A percentile compares a stretch with the other conserved stretches of the same genome.
These are phyloP conservation scores for Melastoma malabathricum DNA, from an alignment of 345 rosid genomes.

Conservation along the genomic window DNA sequence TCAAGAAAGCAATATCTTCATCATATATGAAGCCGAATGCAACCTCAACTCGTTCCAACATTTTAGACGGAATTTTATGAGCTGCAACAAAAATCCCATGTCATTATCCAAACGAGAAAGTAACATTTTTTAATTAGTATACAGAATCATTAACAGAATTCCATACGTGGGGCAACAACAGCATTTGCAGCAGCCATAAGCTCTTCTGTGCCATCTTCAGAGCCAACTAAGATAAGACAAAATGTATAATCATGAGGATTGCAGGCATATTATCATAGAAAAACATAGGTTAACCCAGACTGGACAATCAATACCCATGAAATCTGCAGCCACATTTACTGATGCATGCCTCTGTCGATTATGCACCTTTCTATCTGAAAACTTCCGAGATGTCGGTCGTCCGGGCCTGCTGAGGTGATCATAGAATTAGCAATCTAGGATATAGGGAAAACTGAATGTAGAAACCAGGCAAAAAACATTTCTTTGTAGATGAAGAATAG, in stretches of 20 bases:
- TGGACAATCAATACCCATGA: slow-evolving; percentile 48
- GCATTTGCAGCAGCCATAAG: slow-evolving; percentile 73
- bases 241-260: neutral
- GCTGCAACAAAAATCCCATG: slow-evolving; percentile 39
- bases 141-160: neutral
- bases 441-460: neutral
- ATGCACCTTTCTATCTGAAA: slow-evolving; percentile 80
- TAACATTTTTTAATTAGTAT: slow-evolving; percentile 4
- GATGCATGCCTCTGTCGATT: slow-evolving; percentile 52
- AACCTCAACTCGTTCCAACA: slow-evolving; percentile 84
- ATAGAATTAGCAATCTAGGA: slow-evolving; percentile 10
- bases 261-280: slow-evolving; percentile 2
- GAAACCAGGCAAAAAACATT: no score
- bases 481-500: neutral
- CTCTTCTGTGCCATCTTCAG: slow-evolving; percentile 77
- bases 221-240: slow-evolving; percentile 34
- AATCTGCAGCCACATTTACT: slow-evolving; percentile 44
- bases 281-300: neutral
- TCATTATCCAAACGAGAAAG: slow-evolving; percentile 11
- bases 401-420: slow-evolving; percentile 59
- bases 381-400: slow-evolving; percentile 84
- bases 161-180: slow-evolving; percentile 49
- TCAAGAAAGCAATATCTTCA: slow-evolving; percentile 45
- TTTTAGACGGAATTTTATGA: slow-evolving; percentile 31
- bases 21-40: slow-evolving; percentile 60